Evolutionary conservation across 140 eudicot species (phyloP), one percentile per base, ranked within the genome.

Genomic region (Senecio squalidus): DNA sequence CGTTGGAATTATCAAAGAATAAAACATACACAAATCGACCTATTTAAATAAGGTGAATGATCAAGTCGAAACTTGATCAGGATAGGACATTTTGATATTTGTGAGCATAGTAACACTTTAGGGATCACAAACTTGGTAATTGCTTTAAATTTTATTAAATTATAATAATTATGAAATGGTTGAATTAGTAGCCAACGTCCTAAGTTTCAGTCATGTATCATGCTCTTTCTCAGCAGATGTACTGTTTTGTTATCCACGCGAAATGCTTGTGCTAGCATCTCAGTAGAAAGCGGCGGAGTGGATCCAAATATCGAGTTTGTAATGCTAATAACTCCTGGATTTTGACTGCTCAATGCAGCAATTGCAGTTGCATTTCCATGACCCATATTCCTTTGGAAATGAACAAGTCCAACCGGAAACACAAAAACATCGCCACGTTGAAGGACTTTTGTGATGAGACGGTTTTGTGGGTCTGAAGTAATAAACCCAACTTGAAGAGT

Each of bases 341-440:
- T 68, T 74, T 74, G 80, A 29, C 80, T 74, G 18, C 80, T 74
- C 43, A 74, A 39, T 5, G 75, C 80, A 36, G 80, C 75, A 9
- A 74, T 68, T 1, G 80, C 80, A 41, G 33, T 68, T 23, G 72
- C 76, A 21, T 74, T 74, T 7, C 25, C 11, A 55, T 55, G 74
- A 9, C 71, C 71, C 46, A 74, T 36, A 39, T 74, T 74, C 41
- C 71, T 50, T 31, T 74, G 80, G 34, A 67, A 74, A 47, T 74
- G 80, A 46, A 74, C 60, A 30, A 74, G 80, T 30, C 80, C 80
- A 18, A 60, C 62, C 0, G 80, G 80, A 58, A 74, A 68, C 43
- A 68, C 80, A 49, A 68, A 74, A 26, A 74, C 80, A 31, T 74
- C 79, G 25, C 79, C 79, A 6, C 58, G 62, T 49, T 67, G 70